Percentiles rank a stretch among this genome's conserved stretches.
phyloP scores from a whole-genome alignment of 1,284 basidiomycete genomes.

The Rhodotorula mucilaginosa region DNA sequence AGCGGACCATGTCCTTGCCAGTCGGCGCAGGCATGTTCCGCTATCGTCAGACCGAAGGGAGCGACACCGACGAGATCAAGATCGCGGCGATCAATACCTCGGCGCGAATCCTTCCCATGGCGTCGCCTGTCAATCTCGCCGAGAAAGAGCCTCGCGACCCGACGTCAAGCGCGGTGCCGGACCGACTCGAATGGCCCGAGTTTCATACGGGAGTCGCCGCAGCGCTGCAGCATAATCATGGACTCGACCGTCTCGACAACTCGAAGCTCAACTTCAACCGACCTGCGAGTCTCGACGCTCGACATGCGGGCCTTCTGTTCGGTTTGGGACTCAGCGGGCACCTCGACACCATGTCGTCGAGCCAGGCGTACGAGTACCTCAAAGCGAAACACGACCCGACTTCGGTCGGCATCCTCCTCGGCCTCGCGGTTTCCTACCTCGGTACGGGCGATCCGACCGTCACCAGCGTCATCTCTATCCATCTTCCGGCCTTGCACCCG shows the following conservation, averaged over 20 bases:
- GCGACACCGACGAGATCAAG: slow-evolving; percentile 69
- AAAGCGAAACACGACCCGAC: slow-evolving; percentile 93
- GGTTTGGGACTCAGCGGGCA: slow-evolving; percentile 91
- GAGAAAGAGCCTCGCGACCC: slow-evolving; percentile 39
- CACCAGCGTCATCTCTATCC: slow-evolving; percentile 85
- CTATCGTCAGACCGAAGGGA: slow-evolving; percentile 66
- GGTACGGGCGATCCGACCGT: slow-evolving; percentile 82
- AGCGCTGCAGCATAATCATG: slow-evolving; percentile 56
- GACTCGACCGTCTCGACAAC: slow-evolving; percentile 49
- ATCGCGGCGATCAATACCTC: slow-evolving; percentile 61
- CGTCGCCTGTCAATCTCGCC: slow-evolving; percentile 35
- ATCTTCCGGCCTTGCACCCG: slow-evolving; percentile 87
- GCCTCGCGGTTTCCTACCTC: slow-evolving; percentile 85
- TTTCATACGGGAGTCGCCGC: slow-evolving; percentile 97
- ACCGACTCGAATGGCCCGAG: slow-evolving; percentile 83
- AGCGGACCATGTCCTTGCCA: slow-evolving; percentile 78
- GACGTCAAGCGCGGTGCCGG: slow-evolving; percentile 57
- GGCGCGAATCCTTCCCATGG: slow-evolving; percentile 38
- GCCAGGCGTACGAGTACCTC: slow-evolving; percentile 78
- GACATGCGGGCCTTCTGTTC: slow-evolving; percentile 92
- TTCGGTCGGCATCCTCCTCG: slow-evolving; percentile 87
- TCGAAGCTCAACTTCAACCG: slow-evolving; percentile 94
- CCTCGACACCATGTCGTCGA: slow-evolving; percentile 78
- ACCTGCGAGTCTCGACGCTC: slow-evolving; percentile 76
- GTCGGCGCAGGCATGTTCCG: slow-evolving; percentile 84